Percentiles rank a stretch among this genome's conserved stretches.
Conservation (phyloP, 2,329 filamentous ascomycete species). For the Microdochium trichocladiopsis region DNA sequence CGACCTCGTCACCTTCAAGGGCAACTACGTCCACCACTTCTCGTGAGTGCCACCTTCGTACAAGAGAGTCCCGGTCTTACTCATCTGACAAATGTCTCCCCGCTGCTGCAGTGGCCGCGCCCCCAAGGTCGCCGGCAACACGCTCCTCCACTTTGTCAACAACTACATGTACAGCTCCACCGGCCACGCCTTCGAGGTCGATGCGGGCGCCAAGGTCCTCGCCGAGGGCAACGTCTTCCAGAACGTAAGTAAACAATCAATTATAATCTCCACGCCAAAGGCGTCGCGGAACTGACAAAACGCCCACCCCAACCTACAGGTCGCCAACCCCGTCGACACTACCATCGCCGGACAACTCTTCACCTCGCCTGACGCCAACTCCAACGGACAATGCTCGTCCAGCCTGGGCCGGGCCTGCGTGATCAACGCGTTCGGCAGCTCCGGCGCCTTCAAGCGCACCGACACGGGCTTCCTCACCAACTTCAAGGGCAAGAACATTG, state of each 20-base stretch:
- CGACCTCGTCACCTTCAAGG: conserved; percentile 31
- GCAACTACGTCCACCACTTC: conserved; percentile 35
- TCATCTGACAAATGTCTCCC: not conserved
- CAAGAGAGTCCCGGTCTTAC: not conserved
- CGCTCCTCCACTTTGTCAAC: conserved; percentile 29
- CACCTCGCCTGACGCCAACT: conserved; percentile 18
- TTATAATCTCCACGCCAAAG: too few relatives aligned
- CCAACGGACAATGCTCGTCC: conserved; percentile 32
- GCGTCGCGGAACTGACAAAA: too few relatives aligned
- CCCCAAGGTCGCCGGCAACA: conserved; percentile 31
- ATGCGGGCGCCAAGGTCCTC: conserved; percentile 29
- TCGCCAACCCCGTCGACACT: conserved; percentile 25
- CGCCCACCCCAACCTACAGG: too few relatives aligned
- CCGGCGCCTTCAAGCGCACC: conserved; percentile 27
- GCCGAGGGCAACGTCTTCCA: conserved; percentile 46
- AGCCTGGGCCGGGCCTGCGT: conserved; percentile 42
- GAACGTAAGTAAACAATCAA: too few relatives aligned
- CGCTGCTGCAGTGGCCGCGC: conserved; percentile 29
- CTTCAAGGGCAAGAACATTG: conserved; percentile 46
- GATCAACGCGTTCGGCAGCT: conserved; percentile 38
- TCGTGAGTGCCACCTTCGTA: not conserved
- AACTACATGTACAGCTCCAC: conserved; percentile 32
- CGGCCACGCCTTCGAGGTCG: conserved; percentile 38
- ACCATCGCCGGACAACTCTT: conserved; percentile 24
- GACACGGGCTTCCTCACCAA: conserved; percentile 40